Evolutionary conservation across 192 early-diverging fungal species (phyloP).

Genomic region (Borealophlyctis nickersoniae): DNA sequence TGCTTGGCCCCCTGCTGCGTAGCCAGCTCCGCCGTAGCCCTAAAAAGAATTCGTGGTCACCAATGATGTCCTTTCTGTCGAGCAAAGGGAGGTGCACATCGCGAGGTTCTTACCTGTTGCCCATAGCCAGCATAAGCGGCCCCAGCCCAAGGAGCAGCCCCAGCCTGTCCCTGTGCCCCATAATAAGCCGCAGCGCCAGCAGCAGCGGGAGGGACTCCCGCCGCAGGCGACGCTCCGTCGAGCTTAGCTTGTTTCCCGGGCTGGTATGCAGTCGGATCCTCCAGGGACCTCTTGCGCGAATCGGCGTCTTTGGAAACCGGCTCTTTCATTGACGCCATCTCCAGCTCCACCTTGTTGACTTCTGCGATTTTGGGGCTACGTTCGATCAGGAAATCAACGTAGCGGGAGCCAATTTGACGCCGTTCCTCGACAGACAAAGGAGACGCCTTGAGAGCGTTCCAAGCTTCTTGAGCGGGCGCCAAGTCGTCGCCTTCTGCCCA

Average conservation of each 20-base stretch:
- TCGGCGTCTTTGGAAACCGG: conserved; percentile 2
- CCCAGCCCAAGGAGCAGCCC: conserved; percentile 1
- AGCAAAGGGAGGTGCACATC: background rate
- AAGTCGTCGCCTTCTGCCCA: conserved; percentile 23
- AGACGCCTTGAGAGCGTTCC: conserved; percentile 45
- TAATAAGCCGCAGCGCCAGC: background rate
- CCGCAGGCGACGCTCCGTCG: background rate
- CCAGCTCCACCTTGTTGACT: conserved; percentile 48
- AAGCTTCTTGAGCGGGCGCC: conserved; percentile 41
- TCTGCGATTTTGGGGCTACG: conserved; percentile 39
- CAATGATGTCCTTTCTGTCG: background rate
- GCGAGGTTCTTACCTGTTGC: conserved; percentile 1
- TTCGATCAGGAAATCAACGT: conserved; percentile 58
- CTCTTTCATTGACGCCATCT: conserved; percentile 17
- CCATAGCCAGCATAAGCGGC: conserved; percentile 8
- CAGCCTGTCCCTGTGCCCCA: background rate
- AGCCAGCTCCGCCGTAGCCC: conserved; percentile 13
- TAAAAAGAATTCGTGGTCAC: background rate
- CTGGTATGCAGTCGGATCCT: conserved; percentile 5
- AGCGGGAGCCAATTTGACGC: conserved; percentile 51
- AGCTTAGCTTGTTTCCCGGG: conserved; percentile 15
- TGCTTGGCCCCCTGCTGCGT: background rate
- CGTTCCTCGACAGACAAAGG: conserved; percentile 49
- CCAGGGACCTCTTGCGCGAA: conserved; percentile 11
- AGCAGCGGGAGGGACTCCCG: background rate